Base-by-base conservation (phyloP, 1,284 basidiomycete species). In the Ganoderma resinaceum region DNA sequence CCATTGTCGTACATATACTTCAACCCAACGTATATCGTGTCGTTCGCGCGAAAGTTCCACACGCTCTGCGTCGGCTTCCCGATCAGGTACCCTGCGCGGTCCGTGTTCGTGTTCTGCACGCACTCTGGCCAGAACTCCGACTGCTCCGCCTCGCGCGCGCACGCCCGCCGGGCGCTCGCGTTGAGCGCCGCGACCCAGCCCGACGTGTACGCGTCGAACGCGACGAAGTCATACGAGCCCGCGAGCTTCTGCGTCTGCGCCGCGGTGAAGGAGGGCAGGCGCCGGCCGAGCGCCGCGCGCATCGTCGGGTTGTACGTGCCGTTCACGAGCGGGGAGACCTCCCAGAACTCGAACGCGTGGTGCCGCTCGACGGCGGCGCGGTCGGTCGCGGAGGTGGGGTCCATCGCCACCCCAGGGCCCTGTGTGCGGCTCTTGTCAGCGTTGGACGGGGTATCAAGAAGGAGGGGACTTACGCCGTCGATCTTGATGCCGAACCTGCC, bases 401-500 rank as follows among this genome's bases (percentile, higher is more conserved):
- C 37, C 57, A 59, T 59, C 33, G 57, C 16, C 35, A 38, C 57
- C n/a, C 57, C 57, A 9, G 57, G 31, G 31, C 18, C 57, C 57
- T 59, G 20, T 7, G 55, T n/a, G 31, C 18, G 5, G 35, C 35
- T 35, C 4, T 35, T 35, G 18, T 58, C 49, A n/a, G 20, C 2
- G n/a, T 49, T 49, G n/a, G 8, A 40, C 38, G 38, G 35, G 9
- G 35, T 35, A 9, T 35, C 9, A 9, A 12, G 38, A 40, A 42
- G 20, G 3, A 0, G 29, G 29, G 53, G 18, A n/a, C 57, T 23
- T 37, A 59, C 57, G 8, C 57, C 57, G 31, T 59, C 57, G 20
- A 59, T 59, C 57, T 59, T 59, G 57, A 59, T 59, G 57, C 57
- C 57, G 37, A 59, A 59, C 37, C 37, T 20, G 35, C 57, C 57